Percentiles rank a stretch among this genome's conserved stretches.
These are phyloP conservation scores for Backusella macrospora DNA, from an alignment of 192 early-diverging fungal genomes.

Conservation along the genomic window DNA sequence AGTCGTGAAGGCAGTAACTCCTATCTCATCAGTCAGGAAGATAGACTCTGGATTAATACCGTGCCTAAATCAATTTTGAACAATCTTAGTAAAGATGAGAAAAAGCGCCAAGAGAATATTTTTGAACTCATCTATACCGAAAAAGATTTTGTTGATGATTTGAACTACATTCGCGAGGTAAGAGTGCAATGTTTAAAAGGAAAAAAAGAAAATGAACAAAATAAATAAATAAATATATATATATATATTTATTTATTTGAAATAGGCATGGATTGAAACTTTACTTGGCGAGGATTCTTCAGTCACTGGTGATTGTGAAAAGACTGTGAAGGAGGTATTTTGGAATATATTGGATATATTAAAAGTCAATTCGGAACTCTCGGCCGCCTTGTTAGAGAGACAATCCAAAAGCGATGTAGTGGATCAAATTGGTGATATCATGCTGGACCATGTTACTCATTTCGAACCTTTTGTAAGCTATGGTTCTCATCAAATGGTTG, in stretches of 20 bases:
- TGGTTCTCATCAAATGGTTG: slow-evolving; percentile 83
- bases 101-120: slow-evolving; percentile 91
- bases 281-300: slow-evolving; percentile 66
- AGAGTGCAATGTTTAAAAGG: neutral
- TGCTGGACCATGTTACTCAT: slow-evolving; percentile 69
- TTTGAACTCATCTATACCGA: slow-evolving; percentile 93
- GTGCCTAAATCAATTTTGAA: slow-evolving; percentile 79
- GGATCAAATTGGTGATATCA: slow-evolving; percentile 83
- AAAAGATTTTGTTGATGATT: slow-evolving; percentile 88
- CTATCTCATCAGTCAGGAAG: slow-evolving; percentile 50
- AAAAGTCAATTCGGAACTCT: slow-evolving; percentile 62
- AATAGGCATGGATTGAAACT: slow-evolving; percentile 67
- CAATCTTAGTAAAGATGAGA: slow-evolving; percentile 71
- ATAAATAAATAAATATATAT: neutral
- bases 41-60: slow-evolving; percentile 80
- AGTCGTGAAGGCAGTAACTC: slow-evolving; percentile 14
- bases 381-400: slow-evolving; percentile 57
- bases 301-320: slow-evolving; percentile 49
- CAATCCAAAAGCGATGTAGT: slow-evolving; percentile 72
- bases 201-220: neutral
- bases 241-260: neutral
- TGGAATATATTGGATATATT: slow-evolving; percentile 75
- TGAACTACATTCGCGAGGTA: slow-evolving; percentile 79
- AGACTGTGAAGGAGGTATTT: slow-evolving; percentile 71
- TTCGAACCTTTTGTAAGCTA: slow-evolving; percentile 86